Percentiles rank a stretch among this genome's conserved stretches.
These are phyloP conservation scores for Schoenoplectus triqueter DNA, from an alignment of 202 grass and related monocot genomes.

Conservation along the genomic window DNA sequence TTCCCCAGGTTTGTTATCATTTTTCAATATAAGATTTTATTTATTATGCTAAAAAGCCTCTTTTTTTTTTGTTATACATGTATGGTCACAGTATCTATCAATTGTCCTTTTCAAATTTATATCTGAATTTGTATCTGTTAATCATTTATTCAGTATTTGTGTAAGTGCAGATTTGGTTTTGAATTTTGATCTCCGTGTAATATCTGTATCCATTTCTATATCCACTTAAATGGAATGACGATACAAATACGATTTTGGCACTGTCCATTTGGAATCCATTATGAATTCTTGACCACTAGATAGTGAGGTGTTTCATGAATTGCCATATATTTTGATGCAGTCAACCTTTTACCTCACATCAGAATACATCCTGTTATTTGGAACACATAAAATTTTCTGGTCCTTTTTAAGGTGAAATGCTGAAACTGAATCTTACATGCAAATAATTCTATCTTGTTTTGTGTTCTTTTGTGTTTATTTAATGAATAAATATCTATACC, in stretches of 20 bases:
- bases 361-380: not conserved
- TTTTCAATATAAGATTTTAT: not conserved
- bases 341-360: not conserved
- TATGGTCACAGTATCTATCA: not conserved
- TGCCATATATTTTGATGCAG: not conserved
- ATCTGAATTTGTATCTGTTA: not conserved
- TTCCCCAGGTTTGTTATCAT: not conserved
- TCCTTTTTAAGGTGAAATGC: not conserved
- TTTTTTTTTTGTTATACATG: not conserved
- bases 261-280: not conserved
- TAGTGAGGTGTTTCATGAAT: not conserved
- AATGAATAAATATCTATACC: not conserved
- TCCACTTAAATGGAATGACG: not conserved
- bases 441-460: not conserved
- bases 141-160: not conserved
- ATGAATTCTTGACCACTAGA: not conserved
- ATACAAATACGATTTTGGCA: not conserved
- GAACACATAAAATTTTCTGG: not conserved
- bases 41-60: not conserved
- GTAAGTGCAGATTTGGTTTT: not conserved
- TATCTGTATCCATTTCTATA: not conserved
- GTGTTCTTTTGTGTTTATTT: not conserved
- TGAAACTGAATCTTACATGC: not conserved
- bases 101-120: not conserved
- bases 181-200: not conserved